Base-by-base conservation (phyloP, 106 monocot genomes). In the Dioscorea zingiberensis region DNA sequence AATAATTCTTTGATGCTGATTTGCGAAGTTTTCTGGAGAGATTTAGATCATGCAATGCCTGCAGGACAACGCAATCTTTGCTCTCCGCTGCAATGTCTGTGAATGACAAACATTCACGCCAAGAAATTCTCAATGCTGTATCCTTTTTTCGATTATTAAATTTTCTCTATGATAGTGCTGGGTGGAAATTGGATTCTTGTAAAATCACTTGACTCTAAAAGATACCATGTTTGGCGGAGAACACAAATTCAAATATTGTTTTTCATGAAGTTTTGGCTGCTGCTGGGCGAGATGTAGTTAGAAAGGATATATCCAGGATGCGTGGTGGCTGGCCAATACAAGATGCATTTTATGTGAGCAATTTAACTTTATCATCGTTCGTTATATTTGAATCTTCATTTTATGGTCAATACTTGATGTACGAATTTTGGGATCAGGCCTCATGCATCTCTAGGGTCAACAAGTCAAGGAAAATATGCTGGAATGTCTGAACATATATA, bases 291-390 rank as follows among this genome's bases (percentile, higher is more conserved):
- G 97, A 97, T 65, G 78, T 92, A 56, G 71, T 79, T 38, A 81
- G 83, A 54, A 97, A 97, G 64, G 97, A 97, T 77, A 66, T 97
- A 68, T 80, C 92, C 56, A 86, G 97, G 64, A 69, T 97, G 27
- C 81, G 97, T 68, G 97, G 97, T 47, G 97, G 97, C 58, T 97
- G 97, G 97, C 83, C 92, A 59, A 70, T 97, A 69, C 91, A 91
- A 58, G 97, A 97, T 80, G 88, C 88, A 73, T 97, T 97, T 80
- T 77, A 79, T 84, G 97, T 97, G 70, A 73, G 91, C 81, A 60
- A 38, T 38, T 38, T 6, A 38, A 38, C 38, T 38, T 38, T 38
- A 38, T 63, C 27, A 47, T 47, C 21, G 3, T 63, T 56, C 54
- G 10, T 21, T 15, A 15, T 28, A 27, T 25, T 15, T 27, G 22